Evolutionary conservation across 2,329 filamentous ascomycete genomes (phyloP), one percentile per base, ranked within the genome.

Genomic region (Scedosporium aurantiacum): DNA sequence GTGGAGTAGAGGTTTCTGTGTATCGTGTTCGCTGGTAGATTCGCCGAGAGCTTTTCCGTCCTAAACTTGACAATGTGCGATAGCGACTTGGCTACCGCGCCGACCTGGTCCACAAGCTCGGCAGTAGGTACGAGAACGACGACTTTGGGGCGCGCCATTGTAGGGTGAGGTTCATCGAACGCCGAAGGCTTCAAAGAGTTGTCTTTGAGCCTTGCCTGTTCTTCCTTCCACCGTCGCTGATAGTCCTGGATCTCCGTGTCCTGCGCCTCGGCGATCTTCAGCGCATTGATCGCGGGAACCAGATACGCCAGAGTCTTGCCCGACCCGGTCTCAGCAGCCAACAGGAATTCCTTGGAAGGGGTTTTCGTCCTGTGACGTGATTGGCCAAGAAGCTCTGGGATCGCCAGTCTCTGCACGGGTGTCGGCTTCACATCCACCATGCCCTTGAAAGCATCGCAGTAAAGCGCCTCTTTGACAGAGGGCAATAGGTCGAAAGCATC

Each of bases 291-390:
- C 16, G 87, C 82, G 0, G 94, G 95, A 4, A 97, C 75, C 4
- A 97, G 78, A 70, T 99, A 99, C 7, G 94, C 91, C 64, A 99
- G 78, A 1, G 94, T 99, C 78, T 99, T 99, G 63, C 94, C 94
- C 0, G 94, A 97, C 12, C 94, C 94, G 0, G 94, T 99, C 78
- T 99, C 94, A 10, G 94, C 94, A 3, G 94, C 94, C 58, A 99
- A 79, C 12, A 99, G 80, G 70, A 90, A 97, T 75, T 78, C 82
- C 63, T 75, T 74, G 66, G 69, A 80, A 61, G 67, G 61, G 1
- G 58, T 63, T 60, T 70, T 71, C n/a, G 63, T 32, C 52, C 28
- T 57, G 8, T 18, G 43, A 12, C 32, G 16, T 71, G 45, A 61
- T 68, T 85, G 78, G 14, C 85, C 83, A 56, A 96, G 76, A 7